Evolutionary conservation across 2,329 filamentous ascomycete genomes (phyloP).

Genomic region (Knufia fluminis): DNA sequence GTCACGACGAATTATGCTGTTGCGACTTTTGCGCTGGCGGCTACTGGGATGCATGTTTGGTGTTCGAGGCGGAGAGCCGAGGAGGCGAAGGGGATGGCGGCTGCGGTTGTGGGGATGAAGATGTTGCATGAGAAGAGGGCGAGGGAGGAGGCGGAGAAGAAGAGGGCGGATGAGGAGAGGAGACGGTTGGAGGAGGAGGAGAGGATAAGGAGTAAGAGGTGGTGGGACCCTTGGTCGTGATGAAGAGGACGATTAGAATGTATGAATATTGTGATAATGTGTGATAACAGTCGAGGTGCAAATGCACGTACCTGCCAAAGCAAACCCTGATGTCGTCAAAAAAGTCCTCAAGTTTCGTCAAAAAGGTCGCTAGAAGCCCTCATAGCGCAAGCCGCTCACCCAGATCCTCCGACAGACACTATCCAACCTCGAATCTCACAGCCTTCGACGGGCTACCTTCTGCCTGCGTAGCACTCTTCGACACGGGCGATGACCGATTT

Average conservation of each 20-base stretch:
- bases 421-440: conserved; percentile 17
- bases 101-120: conserved; percentile 74
- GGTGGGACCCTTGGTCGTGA: conserved; percentile 40
- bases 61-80: conserved; percentile 66
- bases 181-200: conserved; percentile 1
- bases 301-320: not conserved
- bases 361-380: not conserved
- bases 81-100: conserved; percentile 74
- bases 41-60: conserved; percentile 70
- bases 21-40: conserved; percentile 60
- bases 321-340: not conserved
- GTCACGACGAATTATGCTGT: conserved; percentile 69
- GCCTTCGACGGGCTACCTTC: not conserved
- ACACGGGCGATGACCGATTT: not conserved
- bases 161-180: conserved; percentile 30
- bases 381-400: not conserved
- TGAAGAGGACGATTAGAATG: not conserved
- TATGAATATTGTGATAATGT: not conserved
- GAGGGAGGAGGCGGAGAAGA: conserved; percentile 32
- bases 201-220: conserved; percentile 30
- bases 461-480: not conserved
- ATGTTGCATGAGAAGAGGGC: conserved; percentile 60
- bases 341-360: too few species aligned
- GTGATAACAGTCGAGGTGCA: not conserved
- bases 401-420: conserved; percentile 29